Base-by-base conservation (phyloP, 2,329 filamentous ascomycete species). In the Ceratocystis albifundus region DNA sequence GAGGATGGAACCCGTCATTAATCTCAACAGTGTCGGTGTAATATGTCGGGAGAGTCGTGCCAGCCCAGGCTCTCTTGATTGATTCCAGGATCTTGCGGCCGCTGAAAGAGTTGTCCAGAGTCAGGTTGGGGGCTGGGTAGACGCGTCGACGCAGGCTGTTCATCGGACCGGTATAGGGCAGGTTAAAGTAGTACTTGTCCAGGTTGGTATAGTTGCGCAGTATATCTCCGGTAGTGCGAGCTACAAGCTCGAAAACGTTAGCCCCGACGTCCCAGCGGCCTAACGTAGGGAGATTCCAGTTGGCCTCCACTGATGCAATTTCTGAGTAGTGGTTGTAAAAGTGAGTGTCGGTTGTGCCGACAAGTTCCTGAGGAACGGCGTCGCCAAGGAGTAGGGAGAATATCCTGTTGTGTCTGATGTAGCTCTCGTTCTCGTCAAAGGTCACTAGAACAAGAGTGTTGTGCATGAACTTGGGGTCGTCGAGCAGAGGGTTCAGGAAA, bases 381-480 rank as follows among this genome's bases (percentile, higher is more conserved):
- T 88, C 88, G 17, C 89, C 90, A 2, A 94, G 77, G 0, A 94
- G 80, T 70, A 94, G 80, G 69, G 79, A 83, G 68, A 89, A 82
- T 64, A 94, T 81, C 50, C 80, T 80, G 80, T 94, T 94, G 70
- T 82, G 81, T 30, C 78, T 76, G 4, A 78, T 74, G 75, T 91
- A 90, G 8, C 82, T 84, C 71, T 87, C 83, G 73, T 86, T 88
- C 77, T 94, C 90, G 70, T 94, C 90, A 72, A 90, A 94, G 8
- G 85, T 92, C 68, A 94, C 75, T 4, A 93, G 77, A 8, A 94
- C 81, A 0, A 94, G 80, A 0, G 88, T 92, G 72, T 88, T 84
- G 62, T 88, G 77, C 83, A 87, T 88, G 75, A 94, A 93, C 70
- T 86, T 82, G 62, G 78, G 75, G 76, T 93, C 82, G 45, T 80